Base-by-base conservation (phyloP, 441 rosid genomes). In the Croton setiger region DNA sequence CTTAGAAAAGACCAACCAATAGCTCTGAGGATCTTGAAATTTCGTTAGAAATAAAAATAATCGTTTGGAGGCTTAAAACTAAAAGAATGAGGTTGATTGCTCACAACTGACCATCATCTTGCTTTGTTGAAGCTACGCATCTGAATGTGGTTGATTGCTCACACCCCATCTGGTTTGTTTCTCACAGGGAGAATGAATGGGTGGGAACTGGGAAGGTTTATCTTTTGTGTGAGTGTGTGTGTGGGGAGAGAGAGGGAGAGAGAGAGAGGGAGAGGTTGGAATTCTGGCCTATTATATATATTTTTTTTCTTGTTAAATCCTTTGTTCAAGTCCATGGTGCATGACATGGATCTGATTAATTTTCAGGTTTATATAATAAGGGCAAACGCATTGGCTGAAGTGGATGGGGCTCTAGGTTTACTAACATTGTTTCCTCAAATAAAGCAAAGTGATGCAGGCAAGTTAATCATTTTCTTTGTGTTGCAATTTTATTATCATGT, bases 331-430 rank as follows among this genome's bases (percentile, higher is more conserved):
- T 51, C 71, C 39, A 35, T 47, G 59, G 27, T 57, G 41, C 71
- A 53, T 68, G 33, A 60, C 10, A 13, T 41, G 7, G 35, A 37
- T 68, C 37, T 66, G 52, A 66, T 43, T 64, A 45, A 35, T 36
- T 60, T 71, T 59, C 73, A 88, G 94, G 85, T 87, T 44, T 85
- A 85, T 76, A 72, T 87, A 65, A 76, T 87, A 76, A 87, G 85
- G 76, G 86, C 87, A n/a, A 79, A 83, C 67, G 86, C 83, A 71
- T 78, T 83, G 48, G 74, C 81, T 20, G 95, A 89, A 72, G 81
- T 87, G 39, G 88, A 87, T 72, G 90, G 91, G 44, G 90, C 85
- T 63, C 80, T 85, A 64, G 90, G 88, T 70, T 88, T 85, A 43
- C 84, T 85, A 55, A 87, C 84, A 79, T 81, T 87, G 81, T 92